Evolutionary conservation across 2,329 filamentous ascomycete species (phyloP).

Genomic region (Cercospora zeina): DNA sequence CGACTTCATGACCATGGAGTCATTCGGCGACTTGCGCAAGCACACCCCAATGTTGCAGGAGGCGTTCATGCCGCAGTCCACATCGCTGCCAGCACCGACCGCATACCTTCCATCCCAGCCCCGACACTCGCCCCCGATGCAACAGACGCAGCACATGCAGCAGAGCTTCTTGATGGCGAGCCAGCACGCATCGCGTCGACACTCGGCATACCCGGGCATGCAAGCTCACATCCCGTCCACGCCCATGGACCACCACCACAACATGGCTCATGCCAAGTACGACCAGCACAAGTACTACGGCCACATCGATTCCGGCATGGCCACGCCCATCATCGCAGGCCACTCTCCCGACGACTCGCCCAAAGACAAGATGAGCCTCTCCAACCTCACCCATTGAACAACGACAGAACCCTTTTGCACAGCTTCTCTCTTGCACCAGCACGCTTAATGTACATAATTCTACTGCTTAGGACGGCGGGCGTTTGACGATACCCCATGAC

Average conservation of each 20-base stretch:
- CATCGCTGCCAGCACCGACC: conserved; percentile 31
- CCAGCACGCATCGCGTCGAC: conserved; percentile 28
- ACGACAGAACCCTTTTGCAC: conserved; percentile 17
- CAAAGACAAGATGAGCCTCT: conserved; percentile 44
- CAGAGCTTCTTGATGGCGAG: conserved; percentile 10
- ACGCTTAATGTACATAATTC: conserved; percentile 10
- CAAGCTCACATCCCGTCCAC: conserved; percentile 24
- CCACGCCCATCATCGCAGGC: conserved; percentile 34
- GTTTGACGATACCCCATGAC: conserved; percentile 22
- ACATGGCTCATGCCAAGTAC: conserved; percentile 25
- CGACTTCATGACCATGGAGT: conserved; percentile 39
- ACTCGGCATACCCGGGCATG: conserved; percentile 27
- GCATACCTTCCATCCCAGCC: conserved; percentile 33
- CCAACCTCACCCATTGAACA: conserved; percentile 40
- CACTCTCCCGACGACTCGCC: conserved; percentile 40
- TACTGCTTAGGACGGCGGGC: conserved; percentile 11
- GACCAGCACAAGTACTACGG: conserved; percentile 24
- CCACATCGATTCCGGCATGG: conserved; percentile 35
- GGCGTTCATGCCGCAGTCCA: conserved; percentile 38
- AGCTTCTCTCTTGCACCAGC: conserved; percentile 18
- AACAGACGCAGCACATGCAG: conserved; percentile 36
- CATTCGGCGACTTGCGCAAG: conserved; percentile 35
- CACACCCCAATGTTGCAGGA: conserved; percentile 40
- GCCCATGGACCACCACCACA: conserved; percentile 23
- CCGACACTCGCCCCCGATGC: conserved; percentile 29